Base-by-base conservation (phyloP, 257 asterid species). In the Lantana camara region DNA sequence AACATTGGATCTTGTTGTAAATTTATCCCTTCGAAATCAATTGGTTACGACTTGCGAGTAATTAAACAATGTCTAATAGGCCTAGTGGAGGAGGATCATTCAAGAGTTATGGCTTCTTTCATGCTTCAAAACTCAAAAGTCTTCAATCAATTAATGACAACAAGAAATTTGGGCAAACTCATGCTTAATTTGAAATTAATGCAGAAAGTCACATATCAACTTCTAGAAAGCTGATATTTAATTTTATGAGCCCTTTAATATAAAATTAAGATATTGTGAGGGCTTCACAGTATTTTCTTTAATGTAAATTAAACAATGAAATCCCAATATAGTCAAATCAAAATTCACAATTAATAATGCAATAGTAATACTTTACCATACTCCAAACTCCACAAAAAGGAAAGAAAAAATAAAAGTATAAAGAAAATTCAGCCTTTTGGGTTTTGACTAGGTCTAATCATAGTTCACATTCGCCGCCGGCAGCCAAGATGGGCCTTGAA, bases 401-500 rank as follows among this genome's bases (percentile, higher is more conserved):
- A 11, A 60, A 4, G 5, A 14, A 12, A n/a, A 29, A 1, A 8
- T 7, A 3, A 27, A 45, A 15, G 14, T 46, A 54, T 47, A 66
- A 21, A 14, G n/a, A 64, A 46, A 63, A 13, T n/a, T n/a, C n/a
- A n/a, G n/a, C 69, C 57, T 37, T 50, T 10, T 48, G 15, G 32
- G 1, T 2, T 14, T 45, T 34, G 16, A 15, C 65, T 78, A 81
- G 32, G 77, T 55, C 29, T 80, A 69, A 2, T 85, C 85, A 62
- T 71, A 84, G 11, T 13, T 60, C 41, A 88, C 84, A 8, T 11
- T 54, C n/a, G 92, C 62, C 0, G 52, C 74, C 3, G 95, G 79
- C 72, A 91, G 61, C 98, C 98, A 91, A 2, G 80, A 40, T 14
- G 66, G 49, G 10, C 96, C 98, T 7, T 77, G 67, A 49, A 91